These are phyloP conservation scores for Saccharomycopsis fibuligera DNA, from an alignment of 805 yeast genomes.

Conservation along the genomic window DNA sequence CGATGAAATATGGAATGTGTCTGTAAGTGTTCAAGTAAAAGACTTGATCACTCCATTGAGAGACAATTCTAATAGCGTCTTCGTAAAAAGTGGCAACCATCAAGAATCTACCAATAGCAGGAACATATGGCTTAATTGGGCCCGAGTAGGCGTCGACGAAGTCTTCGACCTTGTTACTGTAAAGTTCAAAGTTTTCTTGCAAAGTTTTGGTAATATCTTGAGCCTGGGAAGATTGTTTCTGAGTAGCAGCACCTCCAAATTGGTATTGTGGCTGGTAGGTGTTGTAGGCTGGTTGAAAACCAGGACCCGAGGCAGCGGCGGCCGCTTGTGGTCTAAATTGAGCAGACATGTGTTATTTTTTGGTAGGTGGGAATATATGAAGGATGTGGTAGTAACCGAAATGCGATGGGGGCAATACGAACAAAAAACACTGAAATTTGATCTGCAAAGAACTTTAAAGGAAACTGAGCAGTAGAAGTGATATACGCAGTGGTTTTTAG, in stretches of 20 bases:
- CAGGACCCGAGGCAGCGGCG: neutral
- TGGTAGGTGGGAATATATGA: neutral
- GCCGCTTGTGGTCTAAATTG: constrained; percentile 18
- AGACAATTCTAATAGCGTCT: constrained; percentile 73
- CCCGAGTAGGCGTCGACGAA: constrained; percentile 43
- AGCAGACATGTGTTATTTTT: constrained; percentile 16
- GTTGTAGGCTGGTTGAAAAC: constrained; percentile 18
- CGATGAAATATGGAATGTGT: constrained; percentile 70
- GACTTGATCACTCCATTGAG: constrained; percentile 91
- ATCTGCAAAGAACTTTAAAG: too few species aligned
- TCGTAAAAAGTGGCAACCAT: constrained; percentile 93
- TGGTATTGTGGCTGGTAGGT: constrained; percentile 20
- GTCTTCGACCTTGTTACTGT: constrained; percentile 50
- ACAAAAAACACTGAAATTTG: neutral
- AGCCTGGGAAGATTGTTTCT: neutral
- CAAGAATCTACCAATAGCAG: constrained; percentile 80
- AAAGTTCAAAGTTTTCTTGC: constrained; percentile 38
- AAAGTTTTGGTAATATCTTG: constrained; percentile 8
- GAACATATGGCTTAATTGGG: constrained; percentile 66
- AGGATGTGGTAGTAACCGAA: neutral
- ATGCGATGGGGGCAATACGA: neutral
- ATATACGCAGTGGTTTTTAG: too few species aligned
- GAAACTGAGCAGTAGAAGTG: too few species aligned
- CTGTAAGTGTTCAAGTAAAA: constrained; percentile 76
- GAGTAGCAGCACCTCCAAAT: constrained; percentile 6